Evolutionary conservation across 169 alveolate genomes (phyloP).

Genomic region (Toxoplasma gondii): DNA sequence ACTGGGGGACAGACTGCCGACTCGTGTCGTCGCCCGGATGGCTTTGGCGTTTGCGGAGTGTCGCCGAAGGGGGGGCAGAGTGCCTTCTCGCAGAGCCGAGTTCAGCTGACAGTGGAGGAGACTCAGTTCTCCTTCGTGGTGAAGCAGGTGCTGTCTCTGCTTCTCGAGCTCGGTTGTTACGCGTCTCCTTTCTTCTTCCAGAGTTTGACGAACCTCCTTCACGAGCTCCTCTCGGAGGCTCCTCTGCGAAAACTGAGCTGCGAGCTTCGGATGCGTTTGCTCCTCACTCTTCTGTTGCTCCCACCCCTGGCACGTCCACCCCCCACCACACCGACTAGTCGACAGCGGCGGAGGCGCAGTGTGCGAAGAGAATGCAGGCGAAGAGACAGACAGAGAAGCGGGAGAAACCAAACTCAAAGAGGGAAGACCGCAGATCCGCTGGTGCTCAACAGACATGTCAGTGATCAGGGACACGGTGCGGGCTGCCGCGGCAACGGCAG

Average conservation of each 20-base stretch:
- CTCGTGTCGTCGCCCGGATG: neutral
- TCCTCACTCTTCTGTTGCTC: neutral
- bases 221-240: neutral
- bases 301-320: neutral
- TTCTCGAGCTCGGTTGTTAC: neutral
- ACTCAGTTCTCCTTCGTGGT: constrained; percentile 29
- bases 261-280: neutral
- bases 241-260: neutral
- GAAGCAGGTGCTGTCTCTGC: constrained; percentile 14
- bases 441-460: neutral
- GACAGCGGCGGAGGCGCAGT: neutral
- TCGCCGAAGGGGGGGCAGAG: neutral
- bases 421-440: neutral
- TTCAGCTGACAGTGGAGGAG: neutral
- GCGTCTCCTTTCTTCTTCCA: neutral
- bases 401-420: neutral
- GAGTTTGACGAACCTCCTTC: neutral
- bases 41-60: neutral
- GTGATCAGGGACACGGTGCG: neutral
- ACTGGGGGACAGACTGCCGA: neutral
- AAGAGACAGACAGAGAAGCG: neutral
- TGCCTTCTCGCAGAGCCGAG: neutral
- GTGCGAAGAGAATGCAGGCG: neutral
- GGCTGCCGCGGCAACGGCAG: constrained; percentile 17
- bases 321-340: neutral